These are phyloP conservation scores for Celoporthe dispersa DNA, from an alignment of 2,329 filamentous ascomycete species.

Conservation along the genomic window DNA sequence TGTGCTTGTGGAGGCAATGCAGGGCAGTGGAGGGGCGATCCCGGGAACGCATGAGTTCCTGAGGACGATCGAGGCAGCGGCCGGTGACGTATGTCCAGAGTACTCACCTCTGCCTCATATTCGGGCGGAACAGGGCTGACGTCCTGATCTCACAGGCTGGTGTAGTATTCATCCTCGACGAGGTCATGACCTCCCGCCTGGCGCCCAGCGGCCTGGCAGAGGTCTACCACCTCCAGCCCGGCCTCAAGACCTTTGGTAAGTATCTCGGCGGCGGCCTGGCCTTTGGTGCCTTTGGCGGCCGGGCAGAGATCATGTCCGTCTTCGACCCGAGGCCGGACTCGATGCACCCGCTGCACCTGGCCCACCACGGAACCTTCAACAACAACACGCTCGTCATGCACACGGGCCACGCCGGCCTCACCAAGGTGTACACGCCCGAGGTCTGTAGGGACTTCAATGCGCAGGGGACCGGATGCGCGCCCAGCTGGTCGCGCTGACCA, in stretches of 20 bases:
- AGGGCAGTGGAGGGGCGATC: constrained; percentile 65
- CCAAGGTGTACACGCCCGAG: constrained; percentile 41
- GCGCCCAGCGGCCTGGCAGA: constrained; percentile 53
- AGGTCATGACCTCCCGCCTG: constrained; percentile 71
- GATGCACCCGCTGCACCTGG: constrained; percentile 35
- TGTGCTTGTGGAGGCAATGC: constrained; percentile 69
- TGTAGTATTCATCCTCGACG: constrained; percentile 69
- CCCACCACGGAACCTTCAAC: constrained; percentile 69
- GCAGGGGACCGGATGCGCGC: constrained; percentile 37
- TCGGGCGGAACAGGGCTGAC: not conserved
- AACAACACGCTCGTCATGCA: constrained; percentile 67
- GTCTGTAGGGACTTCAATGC: constrained; percentile 39
- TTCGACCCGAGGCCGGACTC: constrained; percentile 19
- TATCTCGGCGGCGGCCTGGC: constrained; percentile 62
- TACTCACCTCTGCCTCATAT: too few relatives aligned
- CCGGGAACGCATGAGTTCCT: constrained; percentile 57
- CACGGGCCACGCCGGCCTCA: constrained; percentile 51
- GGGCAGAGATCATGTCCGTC: constrained; percentile 31
- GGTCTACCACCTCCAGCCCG: constrained; percentile 53
- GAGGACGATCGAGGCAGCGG: constrained; percentile 50
- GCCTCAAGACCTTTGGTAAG: constrained; percentile 61
- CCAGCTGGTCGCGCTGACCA: constrained; percentile 38
- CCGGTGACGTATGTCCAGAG: constrained; percentile 40
- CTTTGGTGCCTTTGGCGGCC: constrained; percentile 63
- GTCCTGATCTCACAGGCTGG: constrained; percentile 41